Evolutionary conservation across 2,329 filamentous ascomycete species (phyloP).

Genomic region (Coniochaeta prunicola): DNA sequence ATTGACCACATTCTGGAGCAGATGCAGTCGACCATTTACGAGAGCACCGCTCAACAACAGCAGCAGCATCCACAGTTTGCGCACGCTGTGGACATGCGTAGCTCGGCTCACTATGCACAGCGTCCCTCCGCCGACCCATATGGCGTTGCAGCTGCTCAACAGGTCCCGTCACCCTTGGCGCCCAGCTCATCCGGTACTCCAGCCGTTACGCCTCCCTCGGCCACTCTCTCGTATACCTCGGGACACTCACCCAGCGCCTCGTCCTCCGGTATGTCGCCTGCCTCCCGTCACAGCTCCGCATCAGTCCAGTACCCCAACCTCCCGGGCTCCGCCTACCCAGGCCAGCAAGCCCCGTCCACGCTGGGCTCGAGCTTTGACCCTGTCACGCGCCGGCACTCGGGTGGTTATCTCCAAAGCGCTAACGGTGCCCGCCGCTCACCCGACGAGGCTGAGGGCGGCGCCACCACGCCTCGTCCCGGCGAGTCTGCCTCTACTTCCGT

Average conservation of each 20-base stretch:
- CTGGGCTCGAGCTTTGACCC: slow-evolving; percentile 61
- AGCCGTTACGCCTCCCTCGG: slow-evolving; percentile 69
- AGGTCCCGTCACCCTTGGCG: slow-evolving; percentile 54
- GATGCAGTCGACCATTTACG: slow-evolving; percentile 93
- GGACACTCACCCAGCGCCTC: slow-evolving; percentile 69
- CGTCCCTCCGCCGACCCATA: slow-evolving; percentile 24
- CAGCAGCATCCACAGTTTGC: slow-evolving; percentile 76
- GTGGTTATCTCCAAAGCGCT: slow-evolving; percentile 58
- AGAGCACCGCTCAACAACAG: slow-evolving; percentile 77
- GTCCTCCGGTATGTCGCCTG: slow-evolving; percentile 62
- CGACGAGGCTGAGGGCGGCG: not conserved
- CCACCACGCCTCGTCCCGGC: slow-evolving; percentile 19
- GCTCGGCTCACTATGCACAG: slow-evolving; percentile 24
- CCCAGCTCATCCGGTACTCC: slow-evolving; percentile 60
- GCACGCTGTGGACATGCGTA: slow-evolving; percentile 51
- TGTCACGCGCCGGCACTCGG: slow-evolving; percentile 57
- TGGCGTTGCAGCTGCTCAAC: slow-evolving; percentile 39
- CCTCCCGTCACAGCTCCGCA: slow-evolving; percentile 52
- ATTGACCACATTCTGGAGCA: slow-evolving; percentile 94
- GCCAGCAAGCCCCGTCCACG: slow-evolving; percentile 62
- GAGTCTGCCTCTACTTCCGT: slow-evolving; percentile 36
- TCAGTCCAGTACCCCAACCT: slow-evolving; percentile 70
- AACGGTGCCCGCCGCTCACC: slow-evolving; percentile 22
- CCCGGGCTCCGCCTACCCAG: slow-evolving; percentile 62
- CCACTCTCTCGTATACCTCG: slow-evolving; percentile 68